phyloP scores from a whole-genome alignment of 2,329 filamentous ascomycete species.

The Cladobotryum protrusum region DNA sequence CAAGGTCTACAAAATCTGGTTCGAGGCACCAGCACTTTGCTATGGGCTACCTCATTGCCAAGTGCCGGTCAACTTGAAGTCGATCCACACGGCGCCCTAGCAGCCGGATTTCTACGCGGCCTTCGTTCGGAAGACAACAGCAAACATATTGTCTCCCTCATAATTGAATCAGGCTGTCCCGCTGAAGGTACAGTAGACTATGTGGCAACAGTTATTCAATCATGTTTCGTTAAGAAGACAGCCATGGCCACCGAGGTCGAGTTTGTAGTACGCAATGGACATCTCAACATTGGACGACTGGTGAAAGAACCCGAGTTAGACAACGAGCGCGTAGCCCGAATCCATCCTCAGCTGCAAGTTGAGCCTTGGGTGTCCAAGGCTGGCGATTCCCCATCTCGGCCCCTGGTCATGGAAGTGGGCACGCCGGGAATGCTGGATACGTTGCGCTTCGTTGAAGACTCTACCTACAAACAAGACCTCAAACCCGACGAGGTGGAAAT shows the following conservation, averaged over 20 bases:
- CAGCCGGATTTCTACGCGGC: conserved; percentile 1
- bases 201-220: not conserved
- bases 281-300: not conserved
- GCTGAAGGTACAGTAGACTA: not conserved
- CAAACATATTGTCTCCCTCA: conserved; percentile 1
- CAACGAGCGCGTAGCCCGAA: conserved; percentile 7
- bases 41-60: conserved; percentile 1
- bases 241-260: not conserved
- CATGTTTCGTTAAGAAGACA: not conserved
- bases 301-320: conserved; percentile 3
- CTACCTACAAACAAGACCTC: conserved; percentile 2
- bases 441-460: conserved; percentile 19
- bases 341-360: not conserved
- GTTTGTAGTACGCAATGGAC: not conserved
- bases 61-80: not conserved
- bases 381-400: conserved; percentile 1
- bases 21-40: not conserved
- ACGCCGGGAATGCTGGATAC: conserved; percentile 20
- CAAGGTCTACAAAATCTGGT: not conserved
- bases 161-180: not conserved
- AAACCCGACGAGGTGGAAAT: conserved; percentile 17
- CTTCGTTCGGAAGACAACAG: not conserved
- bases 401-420: conserved; percentile 16
- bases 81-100: not conserved
- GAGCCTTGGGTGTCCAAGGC: conserved; percentile 6